Evolutionary conservation across 768 basidiomycete species (phyloP), one percentile per base, ranked within the genome.

Genomic region (Steccherinum ochraceum): DNA sequence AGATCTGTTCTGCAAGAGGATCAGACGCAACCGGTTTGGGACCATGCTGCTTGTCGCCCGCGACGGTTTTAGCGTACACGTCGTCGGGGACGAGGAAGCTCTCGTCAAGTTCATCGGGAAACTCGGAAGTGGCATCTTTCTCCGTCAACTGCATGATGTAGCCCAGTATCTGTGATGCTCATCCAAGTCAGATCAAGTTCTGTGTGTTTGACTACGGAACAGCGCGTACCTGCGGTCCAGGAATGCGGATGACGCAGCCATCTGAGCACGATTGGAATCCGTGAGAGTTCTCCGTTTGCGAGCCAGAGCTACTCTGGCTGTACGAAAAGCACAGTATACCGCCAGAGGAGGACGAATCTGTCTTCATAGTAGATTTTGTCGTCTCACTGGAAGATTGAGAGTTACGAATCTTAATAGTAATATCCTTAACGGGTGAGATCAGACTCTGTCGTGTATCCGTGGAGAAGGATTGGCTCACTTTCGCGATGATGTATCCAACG

Each of bases 21-120:
- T 43, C 21, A 43, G 7, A n/a, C n/a, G 41, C 7, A 18, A 43
- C 41, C 16, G 74, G 69, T 4, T 11, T 2, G 40, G 25, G 41
- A 43, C 11, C 24, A 21, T 46, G 10, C 13, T 10, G 13, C 10
- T 12, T 12, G 23, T 46, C 5, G 11, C 7, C 10, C 12, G 20
- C 12, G 10, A 7, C 45, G 7, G 30, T 7, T 35, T 35, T 35
- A n/a, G n/a, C n/a, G n/a, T n/a, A n/a, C 12, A 21, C 12, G 12
- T 46, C 45, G 10, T 46, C 45, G 13, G 45, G 45, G 45, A 46
- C 21, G 45, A 46, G 24, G 45, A 46, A 46, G 24, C 19, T 21
- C 12, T 10, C 10, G 24, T 11, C 12, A 23, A 46, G 45, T 7
- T 21, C 21, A 12, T 46, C 24, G 4, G 47, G 47, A 18, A 48